Evolutionary conservation across 2,329 filamentous ascomycete genomes (phyloP).

Genomic region (Cladophialophora bantiana): DNA sequence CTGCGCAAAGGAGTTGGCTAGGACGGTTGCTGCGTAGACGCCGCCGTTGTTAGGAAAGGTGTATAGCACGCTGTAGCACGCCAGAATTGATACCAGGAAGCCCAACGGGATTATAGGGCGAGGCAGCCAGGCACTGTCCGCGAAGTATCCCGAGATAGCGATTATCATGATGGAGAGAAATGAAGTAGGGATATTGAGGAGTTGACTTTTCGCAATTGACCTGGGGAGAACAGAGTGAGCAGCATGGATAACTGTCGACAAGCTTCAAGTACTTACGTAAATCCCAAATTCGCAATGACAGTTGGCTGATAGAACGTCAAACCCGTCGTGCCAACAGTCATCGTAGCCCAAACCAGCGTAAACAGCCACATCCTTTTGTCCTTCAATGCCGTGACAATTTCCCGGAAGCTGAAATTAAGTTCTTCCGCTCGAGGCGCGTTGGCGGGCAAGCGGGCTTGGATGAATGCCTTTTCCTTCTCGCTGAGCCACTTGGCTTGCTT

Average conservation of each 20-base stretch:
- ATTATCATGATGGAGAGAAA: constrained; percentile 54
- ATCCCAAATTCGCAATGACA: constrained; percentile 51
- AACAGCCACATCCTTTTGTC: constrained; percentile 56
- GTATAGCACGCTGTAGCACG: constrained; percentile 56
- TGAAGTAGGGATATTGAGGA: constrained; percentile 59
- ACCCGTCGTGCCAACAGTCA: constrained; percentile 55
- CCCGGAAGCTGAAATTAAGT: constrained; percentile 50
- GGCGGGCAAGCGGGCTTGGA: constrained; percentile 54
- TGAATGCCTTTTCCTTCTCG: constrained; percentile 56
- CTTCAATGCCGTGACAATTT: constrained; percentile 50
- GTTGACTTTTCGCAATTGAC: constrained; percentile 56
- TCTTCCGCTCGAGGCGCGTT: constrained; percentile 53
- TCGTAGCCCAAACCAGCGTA: constrained; percentile 56
- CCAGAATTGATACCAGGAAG: constrained; percentile 53
- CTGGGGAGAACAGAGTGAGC: constrained; percentile 37
- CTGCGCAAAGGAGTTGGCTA: constrained; percentile 53
- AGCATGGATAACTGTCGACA: background rate
- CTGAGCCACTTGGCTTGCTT: constrained; percentile 55
- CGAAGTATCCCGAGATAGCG: constrained; percentile 51
- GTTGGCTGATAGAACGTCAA: constrained; percentile 54
- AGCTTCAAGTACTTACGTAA: constrained; percentile 46
- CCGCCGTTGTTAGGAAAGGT: constrained; percentile 56
- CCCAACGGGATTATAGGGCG: constrained; percentile 54
- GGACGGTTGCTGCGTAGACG: constrained; percentile 57
- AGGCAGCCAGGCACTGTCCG: constrained; percentile 54